Evolutionary conservation across 805 yeast species (phyloP).

Genomic region (Wickerhamomyces ciferrii): DNA sequence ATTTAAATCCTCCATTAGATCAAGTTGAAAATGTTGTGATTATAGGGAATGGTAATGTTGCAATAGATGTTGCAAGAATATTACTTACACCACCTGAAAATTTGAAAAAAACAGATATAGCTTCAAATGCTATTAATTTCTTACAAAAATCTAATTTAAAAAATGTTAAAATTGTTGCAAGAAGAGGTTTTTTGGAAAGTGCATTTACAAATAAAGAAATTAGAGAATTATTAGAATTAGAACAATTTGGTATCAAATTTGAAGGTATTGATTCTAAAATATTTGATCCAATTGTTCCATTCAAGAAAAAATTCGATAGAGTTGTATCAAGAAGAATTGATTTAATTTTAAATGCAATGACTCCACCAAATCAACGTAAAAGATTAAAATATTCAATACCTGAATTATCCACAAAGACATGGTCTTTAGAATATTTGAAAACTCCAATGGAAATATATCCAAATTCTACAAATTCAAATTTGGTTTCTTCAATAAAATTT

Average conservation of each 20-base stretch:
- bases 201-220: conserved; percentile 92
- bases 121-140: conserved; percentile 49
- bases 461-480: conserved; percentile 25
- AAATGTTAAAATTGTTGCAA: conserved; percentile 68
- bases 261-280: conserved; percentile 39
- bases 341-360: conserved; percentile 50
- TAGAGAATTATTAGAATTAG: conserved; percentile 71
- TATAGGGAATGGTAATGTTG: conserved; percentile 97
- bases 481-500: conserved; percentile 43
- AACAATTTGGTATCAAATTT: conserved; percentile 41
- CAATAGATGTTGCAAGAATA: conserved; percentile 83
- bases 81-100: conserved; percentile 53
- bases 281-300: conserved; percentile 20
- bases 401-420: conserved; percentile 22
- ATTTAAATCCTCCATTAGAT: conserved; percentile 51
- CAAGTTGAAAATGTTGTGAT: conserved; percentile 63
- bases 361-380: conserved; percentile 26
- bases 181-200: conserved; percentile 81
- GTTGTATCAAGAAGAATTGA: conserved; percentile 60
- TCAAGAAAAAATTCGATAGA: conserved; percentile 30
- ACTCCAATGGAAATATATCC: conserved; percentile 52
- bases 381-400: conserved; percentile 16
- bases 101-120: conserved; percentile 72
- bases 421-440: conserved; percentile 68
- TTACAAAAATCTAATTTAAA: conserved; percentile 51